Base-by-base conservation (phyloP, 345 rosid species). In the Moricandia arvensis region DNA sequence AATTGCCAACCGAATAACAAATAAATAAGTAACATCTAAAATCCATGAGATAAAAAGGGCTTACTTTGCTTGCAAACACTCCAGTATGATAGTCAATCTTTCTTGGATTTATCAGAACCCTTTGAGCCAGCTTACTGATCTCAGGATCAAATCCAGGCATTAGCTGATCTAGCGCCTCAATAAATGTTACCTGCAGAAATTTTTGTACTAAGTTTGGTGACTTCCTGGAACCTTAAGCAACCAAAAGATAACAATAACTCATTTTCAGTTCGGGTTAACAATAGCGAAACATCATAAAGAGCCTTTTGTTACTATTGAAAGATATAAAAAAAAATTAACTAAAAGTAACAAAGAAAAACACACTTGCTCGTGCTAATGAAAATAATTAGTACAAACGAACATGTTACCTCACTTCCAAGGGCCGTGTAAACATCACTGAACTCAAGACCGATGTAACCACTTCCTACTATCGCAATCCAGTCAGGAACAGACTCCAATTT, bases 101-200 rank as follows among this genome's bases (percentile, higher is more conserved):
- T 78, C 98, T 81, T 66, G 98, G 97, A 84, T 90, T 92, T 73
- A 95, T 89, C 37, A 92, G 83, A 79, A 92, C 91, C 79, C 99
- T 88, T 79, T 95, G 99, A 55, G 99, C 99, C 78, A 95, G 76
- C 80, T 95, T 95, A 55, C 97, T 86, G 68, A 92, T 95, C 83
- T 92, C 97, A 60, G 99, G 99, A 83, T 95, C 99, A 89, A 95
- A 95, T 76, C 97, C 97, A 77, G 99, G 99, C 99, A 95, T 95
- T 13, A 95, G 91, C 84, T 92, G 97, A 84, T 95, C 97, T 69
- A 95, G 75, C 26, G 97, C 99, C 85, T 95, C 99, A 80, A 92
- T 63, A 72, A 95, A 95, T 47, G 99, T 95, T 62, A 92, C 99
- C 99, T 62, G 57, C 64, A 54, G n/a, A 53, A 43, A 17, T 0